These are phyloP conservation scores for Trametes polyzona DNA, from an alignment of 1,284 basidiomycete genomes.

Conservation along the genomic window DNA sequence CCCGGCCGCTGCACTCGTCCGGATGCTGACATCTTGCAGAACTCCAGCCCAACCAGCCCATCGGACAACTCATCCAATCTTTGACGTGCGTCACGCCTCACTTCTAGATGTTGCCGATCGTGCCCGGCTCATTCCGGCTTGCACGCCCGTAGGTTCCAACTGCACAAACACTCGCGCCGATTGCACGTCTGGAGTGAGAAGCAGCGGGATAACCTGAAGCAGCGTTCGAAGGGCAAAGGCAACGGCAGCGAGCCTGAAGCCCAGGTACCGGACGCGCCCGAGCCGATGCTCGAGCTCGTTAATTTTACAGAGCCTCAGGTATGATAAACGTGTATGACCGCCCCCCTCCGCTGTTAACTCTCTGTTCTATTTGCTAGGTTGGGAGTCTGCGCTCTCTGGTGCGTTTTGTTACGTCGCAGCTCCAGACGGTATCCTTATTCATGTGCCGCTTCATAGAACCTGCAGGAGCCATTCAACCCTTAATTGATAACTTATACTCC, in stretches of 20 bases:
- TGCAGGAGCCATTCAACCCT: slow-evolving; percentile 1
- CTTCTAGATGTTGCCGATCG: neutral
- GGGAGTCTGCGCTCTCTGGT: slow-evolving; percentile 6
- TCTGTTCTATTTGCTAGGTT: neutral
- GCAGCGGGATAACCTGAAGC: slow-evolving; percentile 15
- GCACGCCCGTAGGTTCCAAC: slow-evolving; percentile 2
- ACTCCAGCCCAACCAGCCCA: slow-evolving; percentile 17
- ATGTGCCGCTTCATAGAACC: neutral
- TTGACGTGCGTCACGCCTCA: slow-evolving; percentile 9
- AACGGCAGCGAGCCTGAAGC: neutral
- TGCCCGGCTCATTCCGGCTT: neutral
- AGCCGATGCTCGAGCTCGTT: neutral
- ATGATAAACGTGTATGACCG: neutral
- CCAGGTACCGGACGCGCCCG: neutral
- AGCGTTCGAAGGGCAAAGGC: neutral
- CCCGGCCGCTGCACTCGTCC: too few species aligned
- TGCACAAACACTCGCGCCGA: slow-evolving; percentile 18
- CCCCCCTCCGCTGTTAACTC: neutral
- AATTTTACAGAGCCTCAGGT: slow-evolving; percentile 17
- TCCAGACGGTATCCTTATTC: neutral
- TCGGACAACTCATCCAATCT: slow-evolving; percentile 6
- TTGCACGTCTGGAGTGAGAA: slow-evolving; percentile 13
- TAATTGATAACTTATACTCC: neutral
- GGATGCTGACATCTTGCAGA: neutral
- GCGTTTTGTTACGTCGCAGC: neutral